Evolutionary conservation across 2,329 filamentous ascomycete genomes (phyloP).

Genomic region (Colletotrichum echinochloae): DNA sequence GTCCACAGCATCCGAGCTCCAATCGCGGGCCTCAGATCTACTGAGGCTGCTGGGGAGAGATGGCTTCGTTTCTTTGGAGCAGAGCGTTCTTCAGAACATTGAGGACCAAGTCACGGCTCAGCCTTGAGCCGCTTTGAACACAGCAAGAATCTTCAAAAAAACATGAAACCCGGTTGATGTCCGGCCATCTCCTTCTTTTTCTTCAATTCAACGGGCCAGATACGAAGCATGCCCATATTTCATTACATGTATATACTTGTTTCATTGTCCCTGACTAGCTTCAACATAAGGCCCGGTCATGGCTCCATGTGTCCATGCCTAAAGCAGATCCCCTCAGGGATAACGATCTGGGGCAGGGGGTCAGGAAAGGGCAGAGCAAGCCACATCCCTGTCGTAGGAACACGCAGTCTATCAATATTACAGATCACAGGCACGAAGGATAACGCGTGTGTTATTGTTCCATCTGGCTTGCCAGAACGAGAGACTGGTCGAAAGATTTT

Average conservation of each 20-base stretch:
- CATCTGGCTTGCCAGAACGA: not conserved
- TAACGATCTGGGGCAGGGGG: not conserved
- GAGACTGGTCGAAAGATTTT: not conserved
- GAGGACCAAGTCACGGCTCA: not conserved
- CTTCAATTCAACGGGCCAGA: not conserved
- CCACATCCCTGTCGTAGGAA: not conserved
- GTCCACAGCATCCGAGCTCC: conserved; percentile 6
- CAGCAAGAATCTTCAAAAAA: not conserved
- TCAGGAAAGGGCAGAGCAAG: not conserved
- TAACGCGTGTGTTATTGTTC: not conserved
- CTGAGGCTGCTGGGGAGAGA: conserved; percentile 18
- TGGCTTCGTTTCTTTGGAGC: conserved; percentile 20
- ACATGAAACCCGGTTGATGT: not conserved
- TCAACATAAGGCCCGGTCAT: conserved; percentile 8
- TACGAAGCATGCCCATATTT: not conserved
- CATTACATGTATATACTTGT: conserved; percentile 20
- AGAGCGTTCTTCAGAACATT: conserved; percentile 27
- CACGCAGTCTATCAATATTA: not conserved
- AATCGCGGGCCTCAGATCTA: conserved; percentile 12
- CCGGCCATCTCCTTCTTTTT: not conserved
- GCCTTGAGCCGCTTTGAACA: not conserved
- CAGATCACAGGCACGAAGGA: not conserved
- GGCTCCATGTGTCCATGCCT: no score
- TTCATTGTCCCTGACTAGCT: not conserved
- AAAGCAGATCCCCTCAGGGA: not conserved